phyloP scores from a whole-genome alignment of 2,329 filamentous ascomycete species.

The Sporothrix sp. region DNA sequence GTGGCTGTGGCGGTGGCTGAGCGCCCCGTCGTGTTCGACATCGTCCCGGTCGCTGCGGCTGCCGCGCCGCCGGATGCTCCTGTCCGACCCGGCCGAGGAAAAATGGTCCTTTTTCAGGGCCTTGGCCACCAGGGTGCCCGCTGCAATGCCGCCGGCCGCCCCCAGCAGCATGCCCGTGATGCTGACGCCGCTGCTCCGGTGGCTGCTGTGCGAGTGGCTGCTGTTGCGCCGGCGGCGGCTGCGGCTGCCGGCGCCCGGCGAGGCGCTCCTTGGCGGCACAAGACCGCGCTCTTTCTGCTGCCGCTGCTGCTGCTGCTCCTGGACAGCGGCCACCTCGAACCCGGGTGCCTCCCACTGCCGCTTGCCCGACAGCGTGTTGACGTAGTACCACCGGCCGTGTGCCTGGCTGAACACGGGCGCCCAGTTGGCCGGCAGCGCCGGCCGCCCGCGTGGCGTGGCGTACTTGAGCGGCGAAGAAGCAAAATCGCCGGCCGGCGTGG shows the following conservation, averaged over 20 bases:
- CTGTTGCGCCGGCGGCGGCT: neutral
- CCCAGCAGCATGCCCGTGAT: slow-evolving; percentile 6
- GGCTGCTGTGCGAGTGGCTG: neutral
- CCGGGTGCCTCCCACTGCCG: slow-evolving; percentile 45
- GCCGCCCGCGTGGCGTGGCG: slow-evolving; percentile 25
- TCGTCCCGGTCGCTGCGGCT: neutral
- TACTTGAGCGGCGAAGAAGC: slow-evolving; percentile 8
- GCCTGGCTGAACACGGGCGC: slow-evolving; percentile 44
- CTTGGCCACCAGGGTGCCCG: slow-evolving; percentile 9
- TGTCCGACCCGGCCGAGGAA: neutral
- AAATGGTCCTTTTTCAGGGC: neutral
- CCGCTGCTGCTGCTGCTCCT: neutral
- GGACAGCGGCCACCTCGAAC: slow-evolving; percentile 8
- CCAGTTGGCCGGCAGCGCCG: slow-evolving; percentile 45
- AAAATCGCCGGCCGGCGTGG: neutral
- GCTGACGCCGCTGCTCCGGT: neutral
- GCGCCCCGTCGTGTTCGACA: slow-evolving; percentile 3
- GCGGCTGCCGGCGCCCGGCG: neutral
- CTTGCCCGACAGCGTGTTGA: slow-evolving; percentile 44
- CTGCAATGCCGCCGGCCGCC: slow-evolving; percentile 11
- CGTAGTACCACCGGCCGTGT: slow-evolving; percentile 46
- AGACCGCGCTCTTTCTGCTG: neutral
- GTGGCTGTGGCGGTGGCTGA: neutral
- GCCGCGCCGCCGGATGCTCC: neutral
- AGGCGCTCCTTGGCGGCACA: neutral